Evolutionary conservation across 495 filamentous ascomycete genomes (phyloP).

Genomic region (Hypoxylon rickii): DNA sequence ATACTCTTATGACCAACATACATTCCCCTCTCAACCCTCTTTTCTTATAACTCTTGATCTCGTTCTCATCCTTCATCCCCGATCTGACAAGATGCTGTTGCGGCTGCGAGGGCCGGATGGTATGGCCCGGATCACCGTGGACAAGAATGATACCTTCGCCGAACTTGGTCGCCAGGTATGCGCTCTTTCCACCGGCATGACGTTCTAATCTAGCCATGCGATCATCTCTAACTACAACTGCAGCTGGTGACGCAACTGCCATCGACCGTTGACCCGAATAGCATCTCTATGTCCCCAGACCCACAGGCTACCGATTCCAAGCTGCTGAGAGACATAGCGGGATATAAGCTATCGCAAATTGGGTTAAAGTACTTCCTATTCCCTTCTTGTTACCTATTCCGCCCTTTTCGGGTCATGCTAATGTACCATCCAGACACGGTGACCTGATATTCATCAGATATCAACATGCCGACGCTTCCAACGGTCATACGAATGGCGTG

Average conservation of each 20-base stretch:
- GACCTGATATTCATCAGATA: slow-evolving; percentile 89
- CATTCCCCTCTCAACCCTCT: not conserved
- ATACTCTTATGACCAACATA: not conserved
- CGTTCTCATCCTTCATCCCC: not conserved
- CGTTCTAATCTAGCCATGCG: not conserved
- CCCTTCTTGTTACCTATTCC: not conserved
- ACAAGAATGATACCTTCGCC: slow-evolving; percentile 60
- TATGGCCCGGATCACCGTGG: slow-evolving; percentile 67
- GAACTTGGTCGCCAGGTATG: slow-evolving; percentile 56
- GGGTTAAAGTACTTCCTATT: slow-evolving; percentile 69
- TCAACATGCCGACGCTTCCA: slow-evolving; percentile 47
- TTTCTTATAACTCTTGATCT: slow-evolving; percentile 3
- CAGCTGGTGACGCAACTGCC: slow-evolving; percentile 53
- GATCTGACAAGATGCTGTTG: slow-evolving; percentile 60
- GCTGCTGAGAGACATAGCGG: slow-evolving; percentile 66
- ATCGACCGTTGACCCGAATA: slow-evolving; percentile 68
- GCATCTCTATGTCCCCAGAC: slow-evolving; percentile 79
- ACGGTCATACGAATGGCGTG: slow-evolving; percentile 40
- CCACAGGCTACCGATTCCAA: slow-evolving; percentile 77
- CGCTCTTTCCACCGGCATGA: not conserved
- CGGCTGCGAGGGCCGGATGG: slow-evolving; percentile 72
- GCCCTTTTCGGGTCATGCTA: not conserved
- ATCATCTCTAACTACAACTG: slow-evolving; percentile 17
- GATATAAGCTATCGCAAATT: slow-evolving; percentile 69
- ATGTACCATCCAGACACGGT: slow-evolving; percentile 68